phyloP scores from a whole-genome alignment of 2,329 filamentous ascomycete species.

The Daldinia eschscholtzii region DNA sequence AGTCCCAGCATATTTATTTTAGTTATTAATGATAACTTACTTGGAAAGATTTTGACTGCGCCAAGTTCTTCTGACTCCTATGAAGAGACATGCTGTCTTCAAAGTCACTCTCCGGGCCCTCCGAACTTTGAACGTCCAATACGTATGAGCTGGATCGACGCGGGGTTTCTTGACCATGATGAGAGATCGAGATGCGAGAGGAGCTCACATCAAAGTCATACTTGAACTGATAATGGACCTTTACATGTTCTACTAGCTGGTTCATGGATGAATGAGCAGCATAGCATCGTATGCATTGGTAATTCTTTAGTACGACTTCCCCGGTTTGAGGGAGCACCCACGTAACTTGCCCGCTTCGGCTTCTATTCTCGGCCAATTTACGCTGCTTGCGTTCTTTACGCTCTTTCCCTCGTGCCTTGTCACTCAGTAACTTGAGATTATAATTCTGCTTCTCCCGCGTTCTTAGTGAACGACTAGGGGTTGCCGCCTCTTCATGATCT shows the following conservation, averaged over 20 bases:
- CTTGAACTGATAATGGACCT: conserved; percentile 60
- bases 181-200: conserved; percentile 48
- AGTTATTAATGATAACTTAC: conserved; percentile 35
- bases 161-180: conserved; percentile 47
- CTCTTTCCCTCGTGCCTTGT: conserved; percentile 67
- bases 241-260: conserved; percentile 64
- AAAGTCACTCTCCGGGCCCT: conserved; percentile 47
- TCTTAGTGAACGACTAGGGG: conserved; percentile 65
- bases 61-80: conserved; percentile 38
- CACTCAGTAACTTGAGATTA: conserved; percentile 70
- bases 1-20: background rate
- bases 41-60: conserved; percentile 39
- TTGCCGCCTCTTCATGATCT: conserved; percentile 63
- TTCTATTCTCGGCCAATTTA: conserved; percentile 49
- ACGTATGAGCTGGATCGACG: conserved; percentile 42
- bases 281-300: conserved; percentile 65
- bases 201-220: conserved; percentile 55
- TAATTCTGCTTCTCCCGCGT: conserved; percentile 66
- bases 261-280: conserved; percentile 61
- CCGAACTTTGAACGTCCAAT: conserved; percentile 43
- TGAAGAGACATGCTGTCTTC: conserved; percentile 46
- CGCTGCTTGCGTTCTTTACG: conserved; percentile 59
- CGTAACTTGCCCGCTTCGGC: conserved; percentile 55
- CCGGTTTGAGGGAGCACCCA: conserved; percentile 61
- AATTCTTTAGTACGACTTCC: conserved; percentile 62